These are phyloP conservation scores for Eutrema salsugineum DNA, from an alignment of 441 rosid genomes.

Conservation along the genomic window DNA sequence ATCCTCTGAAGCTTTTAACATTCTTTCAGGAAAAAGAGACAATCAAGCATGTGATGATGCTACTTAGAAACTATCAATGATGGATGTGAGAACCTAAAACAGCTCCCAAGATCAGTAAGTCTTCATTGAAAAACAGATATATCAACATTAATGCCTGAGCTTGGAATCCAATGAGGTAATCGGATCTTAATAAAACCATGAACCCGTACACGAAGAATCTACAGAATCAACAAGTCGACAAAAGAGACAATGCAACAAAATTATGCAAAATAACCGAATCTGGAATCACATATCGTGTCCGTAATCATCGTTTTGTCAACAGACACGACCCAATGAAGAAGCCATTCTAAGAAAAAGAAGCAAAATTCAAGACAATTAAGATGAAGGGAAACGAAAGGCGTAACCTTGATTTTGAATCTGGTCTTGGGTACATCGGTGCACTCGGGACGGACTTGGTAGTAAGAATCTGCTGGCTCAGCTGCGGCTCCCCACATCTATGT, in stretches of 20 bases:
- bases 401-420: constrained; percentile 84
- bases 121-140: not conserved
- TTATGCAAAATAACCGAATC: not conserved
- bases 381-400: constrained; percentile 8
- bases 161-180: not conserved
- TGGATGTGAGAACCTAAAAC: not conserved
- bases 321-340: not conserved
- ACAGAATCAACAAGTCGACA: not conserved
- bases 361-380: not conserved
- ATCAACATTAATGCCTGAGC: not conserved
- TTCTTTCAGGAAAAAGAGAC: not conserved
- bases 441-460: constrained; percentile 77
- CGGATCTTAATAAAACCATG: not conserved
- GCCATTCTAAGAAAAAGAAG: not conserved
- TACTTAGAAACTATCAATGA: not conserved
- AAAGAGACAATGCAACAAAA: not conserved
- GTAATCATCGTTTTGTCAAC: not conserved
- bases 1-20: not conserved
- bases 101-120: not conserved
- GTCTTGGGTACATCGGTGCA: constrained; percentile 84
- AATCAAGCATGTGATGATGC: not conserved
- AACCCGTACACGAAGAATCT: not conserved
- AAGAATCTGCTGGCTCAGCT: constrained; percentile 74
- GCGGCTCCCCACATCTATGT: constrained; percentile 58
- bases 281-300: not conserved